phyloP scores from a whole-genome alignment of 441 rosid species.

The Syzygium syzygioides region DNA sequence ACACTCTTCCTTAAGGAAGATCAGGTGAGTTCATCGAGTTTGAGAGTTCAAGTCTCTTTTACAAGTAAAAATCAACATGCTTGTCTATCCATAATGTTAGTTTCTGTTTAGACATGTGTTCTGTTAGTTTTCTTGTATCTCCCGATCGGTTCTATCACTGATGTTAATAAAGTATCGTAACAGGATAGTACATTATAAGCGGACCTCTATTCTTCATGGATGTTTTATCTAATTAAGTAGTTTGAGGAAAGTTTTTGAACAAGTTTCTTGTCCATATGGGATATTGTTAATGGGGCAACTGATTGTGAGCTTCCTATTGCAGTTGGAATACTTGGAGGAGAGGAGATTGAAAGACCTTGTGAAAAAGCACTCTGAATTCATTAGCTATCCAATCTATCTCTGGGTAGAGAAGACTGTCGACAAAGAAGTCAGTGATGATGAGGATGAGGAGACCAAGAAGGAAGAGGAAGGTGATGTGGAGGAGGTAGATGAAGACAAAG shows the following conservation, averaged over 20 bases:
- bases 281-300: background rate
- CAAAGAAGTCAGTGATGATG: conserved; percentile 3
- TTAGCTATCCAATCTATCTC: conserved; percentile 7
- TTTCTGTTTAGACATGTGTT: background rate
- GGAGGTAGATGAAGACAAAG: conserved; percentile 5
- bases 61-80: background rate
- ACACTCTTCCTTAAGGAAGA: conserved; percentile 8
- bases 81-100: background rate
- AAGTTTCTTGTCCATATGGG: background rate
- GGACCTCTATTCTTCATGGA: background rate
- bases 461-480: conserved; percentile 10
- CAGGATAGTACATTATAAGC: background rate
- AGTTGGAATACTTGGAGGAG: conserved; percentile 7
- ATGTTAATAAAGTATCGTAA: background rate
- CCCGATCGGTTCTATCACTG: background rate
- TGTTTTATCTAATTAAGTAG: background rate
- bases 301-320: background rate
- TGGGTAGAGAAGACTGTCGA: conserved; percentile 10
- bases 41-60: background rate
- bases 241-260: background rate
- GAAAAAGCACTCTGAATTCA: conserved; percentile 11
- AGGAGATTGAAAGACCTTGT: conserved; percentile 10
- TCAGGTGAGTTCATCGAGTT: background rate
- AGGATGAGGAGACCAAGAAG: conserved; percentile 6
- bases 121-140: background rate